Conservation (phyloP, 192 early-diverging fungal genomes). For the Dissophora globulifera region DNA sequence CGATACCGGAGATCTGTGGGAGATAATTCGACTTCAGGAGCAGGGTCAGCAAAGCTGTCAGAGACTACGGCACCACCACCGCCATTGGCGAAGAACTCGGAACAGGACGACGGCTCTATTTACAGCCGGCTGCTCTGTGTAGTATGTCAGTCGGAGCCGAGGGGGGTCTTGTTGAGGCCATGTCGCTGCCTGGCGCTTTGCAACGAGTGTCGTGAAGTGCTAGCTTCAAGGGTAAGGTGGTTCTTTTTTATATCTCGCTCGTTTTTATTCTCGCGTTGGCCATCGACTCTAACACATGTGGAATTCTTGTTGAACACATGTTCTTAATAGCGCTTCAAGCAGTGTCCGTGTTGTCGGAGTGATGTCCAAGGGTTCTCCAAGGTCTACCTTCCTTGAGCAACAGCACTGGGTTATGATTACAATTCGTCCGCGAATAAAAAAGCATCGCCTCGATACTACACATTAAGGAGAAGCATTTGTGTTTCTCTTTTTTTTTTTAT, state of each 20-base stretch:
- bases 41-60: background rate
- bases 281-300: background rate
- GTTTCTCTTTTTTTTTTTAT: background rate
- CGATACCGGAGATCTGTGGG: constrained; percentile 19
- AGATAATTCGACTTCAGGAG: background rate
- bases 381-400: constrained; percentile 34
- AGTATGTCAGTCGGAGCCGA: constrained; percentile 45
- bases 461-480: background rate
- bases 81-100: constrained; percentile 3
- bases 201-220: constrained; percentile 47
- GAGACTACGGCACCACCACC: constrained; percentile 15
- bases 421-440: too few relatives aligned
- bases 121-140: constrained; percentile 38
- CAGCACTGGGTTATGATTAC: background rate
- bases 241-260: background rate
- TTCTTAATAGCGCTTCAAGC: constrained; percentile 38
- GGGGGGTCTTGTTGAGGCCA: constrained; percentile 35
- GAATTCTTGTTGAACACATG: background rate
- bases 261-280: background rate
- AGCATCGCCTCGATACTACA: background rate
- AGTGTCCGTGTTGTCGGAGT: constrained; percentile 48
- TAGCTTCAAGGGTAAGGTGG: constrained; percentile 41
- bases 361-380: constrained; percentile 54
- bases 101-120: constrained; percentile 17
- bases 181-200: constrained; percentile 51